Base-by-base conservation (phyloP, 495 filamentous ascomycete species). In the Penicillium arizonense region DNA sequence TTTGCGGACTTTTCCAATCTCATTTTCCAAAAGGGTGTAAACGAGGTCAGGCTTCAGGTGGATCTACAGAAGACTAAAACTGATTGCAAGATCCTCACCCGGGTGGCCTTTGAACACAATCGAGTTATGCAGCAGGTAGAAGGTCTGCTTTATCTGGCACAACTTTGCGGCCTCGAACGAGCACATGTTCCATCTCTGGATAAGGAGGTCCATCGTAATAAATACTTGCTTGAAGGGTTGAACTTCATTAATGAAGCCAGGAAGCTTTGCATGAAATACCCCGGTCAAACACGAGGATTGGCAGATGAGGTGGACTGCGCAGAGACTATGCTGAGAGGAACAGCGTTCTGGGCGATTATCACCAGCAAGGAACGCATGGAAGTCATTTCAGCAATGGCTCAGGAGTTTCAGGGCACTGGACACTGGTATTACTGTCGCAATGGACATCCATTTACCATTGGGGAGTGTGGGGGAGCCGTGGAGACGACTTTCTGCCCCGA, bases 391-490 rank as follows among this genome's bases (percentile, higher is more conserved):
- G 80, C 77, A 5, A 85, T 85, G 82, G 51, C 71, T 5, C 50
- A 43, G 0, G 75, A 77, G 46, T 83, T 84, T 28, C 52, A 33
- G 2, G 74, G 77, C 3, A 85, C 77, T 5, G 84, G 85, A 0
- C 83, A 87, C 63, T 89, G 83, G 87, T 90, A 88, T 65, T 75
- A 74, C 13, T 89, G 86, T 52, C 64, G 47, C 36, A 89, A 89
- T 66, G 78, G 80, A 0, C 82, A 90, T 67, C 83, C 86, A 26
- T 91, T 91, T 57, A 86, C 86, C 0, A 71, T 89, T 33, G 87
- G 87, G 0, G 81, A 90, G 54, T 92, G 88, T 63, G 89, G 87
- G 9, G 82, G 81, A 74, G 81, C 87, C 0, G 85, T 87, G 78
- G 50, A 90, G 65, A 47, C 55, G 44, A 73, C 85, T 3, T 54